A percentile compares a stretch with the other conserved stretches of the same genome.
These are phyloP conservation scores for Bruguiera sexangula DNA, from an alignment of 345 rosid genomes.

Conservation along the genomic window DNA sequence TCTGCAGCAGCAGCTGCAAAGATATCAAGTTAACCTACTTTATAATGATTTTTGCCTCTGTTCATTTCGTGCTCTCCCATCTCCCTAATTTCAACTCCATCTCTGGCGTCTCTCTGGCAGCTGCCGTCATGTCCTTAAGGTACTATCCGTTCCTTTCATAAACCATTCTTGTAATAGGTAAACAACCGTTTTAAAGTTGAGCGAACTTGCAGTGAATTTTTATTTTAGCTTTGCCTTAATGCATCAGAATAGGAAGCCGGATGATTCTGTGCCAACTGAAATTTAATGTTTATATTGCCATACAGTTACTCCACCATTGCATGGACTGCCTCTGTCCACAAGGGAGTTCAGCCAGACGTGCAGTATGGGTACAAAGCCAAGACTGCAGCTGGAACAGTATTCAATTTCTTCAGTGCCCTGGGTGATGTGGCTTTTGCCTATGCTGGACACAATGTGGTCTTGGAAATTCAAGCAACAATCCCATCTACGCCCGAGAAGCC, in stretches of 20 bases:
- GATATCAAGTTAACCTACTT: slow-evolving; percentile 23
- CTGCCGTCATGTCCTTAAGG: slow-evolving; percentile 37
- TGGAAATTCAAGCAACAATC: slow-evolving; percentile 37
- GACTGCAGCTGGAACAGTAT: slow-evolving; percentile 19
- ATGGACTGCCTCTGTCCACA: slow-evolving; percentile 25
- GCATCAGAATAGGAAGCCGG: not conserved
- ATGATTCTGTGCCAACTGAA: not conserved
- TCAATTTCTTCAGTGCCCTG: slow-evolving; percentile 25
- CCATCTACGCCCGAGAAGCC: slow-evolving; percentile 35
- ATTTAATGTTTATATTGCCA: not conserved
- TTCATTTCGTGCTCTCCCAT: slow-evolving; percentile 32
- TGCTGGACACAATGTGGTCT: slow-evolving; percentile 37
- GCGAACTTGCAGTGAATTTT: not conserved
- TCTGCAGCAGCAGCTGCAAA: slow-evolving; percentile 11
- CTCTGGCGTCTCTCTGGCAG: slow-evolving; percentile 34
- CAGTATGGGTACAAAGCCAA: slow-evolving; percentile 23
- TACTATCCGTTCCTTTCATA: not conserved
- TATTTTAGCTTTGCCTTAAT: not conserved
- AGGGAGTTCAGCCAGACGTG: slow-evolving; percentile 31
- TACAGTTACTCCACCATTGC: slow-evolving; percentile 34
- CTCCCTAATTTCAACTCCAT: slow-evolving; percentile 38
- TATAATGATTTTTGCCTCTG: slow-evolving; percentile 33
- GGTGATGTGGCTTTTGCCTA: slow-evolving; percentile 35
- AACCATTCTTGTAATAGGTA: not conserved
- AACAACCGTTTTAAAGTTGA: not conserved